Evolutionary conservation across 1,284 basidiomycete genomes (phyloP), one percentile per base, ranked within the genome.

Genomic region (Tausonia pullulans): DNA sequence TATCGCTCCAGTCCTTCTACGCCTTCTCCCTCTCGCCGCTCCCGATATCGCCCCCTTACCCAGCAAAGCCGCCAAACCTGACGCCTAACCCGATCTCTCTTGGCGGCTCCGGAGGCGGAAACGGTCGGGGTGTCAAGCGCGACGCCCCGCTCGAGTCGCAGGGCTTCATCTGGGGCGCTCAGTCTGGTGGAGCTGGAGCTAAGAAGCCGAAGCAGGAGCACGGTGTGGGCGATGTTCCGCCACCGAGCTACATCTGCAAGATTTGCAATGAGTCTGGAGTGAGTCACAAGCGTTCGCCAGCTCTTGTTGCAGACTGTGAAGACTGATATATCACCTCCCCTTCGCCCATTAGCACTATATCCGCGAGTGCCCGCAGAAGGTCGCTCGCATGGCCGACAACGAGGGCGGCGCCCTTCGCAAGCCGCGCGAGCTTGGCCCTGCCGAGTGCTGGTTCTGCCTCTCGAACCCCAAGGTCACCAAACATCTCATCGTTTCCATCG

Each of bases 401-500:
- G 27, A 27, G 2, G 49, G 49, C 9, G 49, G 49, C 11, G 27
- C 9, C 52, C 44, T 49, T 54, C 57, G 51, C 51, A 74, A 68
- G 69, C 75, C 63, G 71, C 80, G 65, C 70, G 74, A 69, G 71
- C 79, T 83, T 39, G 84, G 81, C 4, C 86, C 85, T 3, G 83
- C 81, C 1, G 90, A 86, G 72, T 70, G 68, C 72, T 58, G 67
- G 68, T 69, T 62, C 79, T 97, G 93, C 74, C 74, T 97, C 63
- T 93, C 90, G 58, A 96, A 96, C 73, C 93, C 93, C 1, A 87
- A 84, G 70, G 80, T 93, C 45, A 85, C 87, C 60, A 98, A 97
- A 78, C 90, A 97, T 71, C 84, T 97, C 65, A 93, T 98, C 67
- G 88, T 92, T 41, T 86, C 87, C 0, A 95, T 98, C 71, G 94